phyloP scores from a whole-genome alignment of 345 rosid genomes.

The Euphorbia lathyris region DNA sequence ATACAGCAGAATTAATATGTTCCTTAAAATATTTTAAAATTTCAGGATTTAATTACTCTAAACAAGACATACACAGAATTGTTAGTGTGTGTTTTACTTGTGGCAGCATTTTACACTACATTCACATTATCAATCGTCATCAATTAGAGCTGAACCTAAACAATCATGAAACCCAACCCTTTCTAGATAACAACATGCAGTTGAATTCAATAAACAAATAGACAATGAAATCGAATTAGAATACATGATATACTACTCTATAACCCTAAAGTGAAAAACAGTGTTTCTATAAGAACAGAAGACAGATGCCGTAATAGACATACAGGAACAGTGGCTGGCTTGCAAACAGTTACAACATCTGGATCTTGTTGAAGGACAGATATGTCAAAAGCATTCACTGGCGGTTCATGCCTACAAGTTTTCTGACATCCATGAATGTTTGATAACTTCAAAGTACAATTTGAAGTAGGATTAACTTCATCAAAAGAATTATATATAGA shows the following conservation, averaged over 20 bases:
- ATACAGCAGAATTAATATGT: background rate
- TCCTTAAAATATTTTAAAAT: background rate
- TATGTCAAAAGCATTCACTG: slow-evolving; percentile 62
- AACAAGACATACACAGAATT: background rate
- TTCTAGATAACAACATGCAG: background rate
- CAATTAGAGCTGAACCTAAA: background rate
- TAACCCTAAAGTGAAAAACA: background rate
- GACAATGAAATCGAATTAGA: background rate
- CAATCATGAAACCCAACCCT: background rate
- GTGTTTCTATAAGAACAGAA: background rate
- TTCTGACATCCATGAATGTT: slow-evolving; percentile 32
- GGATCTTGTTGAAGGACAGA: slow-evolving; percentile 58
- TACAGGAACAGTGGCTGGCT: slow-evolving; percentile 87
- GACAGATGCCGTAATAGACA: slow-evolving; percentile 26
- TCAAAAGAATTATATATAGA: background rate
- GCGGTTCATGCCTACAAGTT: slow-evolving; percentile 88
- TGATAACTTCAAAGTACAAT: slow-evolving; percentile 16
- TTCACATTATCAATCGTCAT: background rate
- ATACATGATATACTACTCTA: background rate
- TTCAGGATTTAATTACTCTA: background rate
- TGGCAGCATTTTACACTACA: background rate
- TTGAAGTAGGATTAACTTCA: background rate
- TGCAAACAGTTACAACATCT: slow-evolving; percentile 77
- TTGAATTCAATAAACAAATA: background rate
- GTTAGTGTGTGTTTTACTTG: background rate